Evolutionary conservation across 108 stramenopile species (phyloP).

Genomic region (Licmophora abbreviata): DNA sequence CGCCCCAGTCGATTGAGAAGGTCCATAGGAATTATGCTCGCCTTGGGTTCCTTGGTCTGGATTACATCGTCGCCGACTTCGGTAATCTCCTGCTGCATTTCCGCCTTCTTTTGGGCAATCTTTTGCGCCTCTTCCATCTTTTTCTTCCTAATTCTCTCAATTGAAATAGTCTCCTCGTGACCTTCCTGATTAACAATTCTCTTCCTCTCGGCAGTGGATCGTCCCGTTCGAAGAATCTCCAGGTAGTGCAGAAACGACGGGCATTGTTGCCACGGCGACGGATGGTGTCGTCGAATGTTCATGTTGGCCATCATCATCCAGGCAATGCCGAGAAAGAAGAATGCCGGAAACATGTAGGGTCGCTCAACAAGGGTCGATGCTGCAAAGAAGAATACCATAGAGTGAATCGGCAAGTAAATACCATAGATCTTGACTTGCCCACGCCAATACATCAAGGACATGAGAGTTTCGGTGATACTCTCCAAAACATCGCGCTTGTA

Average conservation of each 20-base stretch:
- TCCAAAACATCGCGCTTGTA: constrained; percentile 30
- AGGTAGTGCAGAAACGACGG: constrained; percentile 50
- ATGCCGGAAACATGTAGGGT: constrained; percentile 41
- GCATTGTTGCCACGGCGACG: constrained; percentile 65
- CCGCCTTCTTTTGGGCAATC: constrained; percentile 28
- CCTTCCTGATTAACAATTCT: constrained; percentile 20
- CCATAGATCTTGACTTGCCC: constrained; percentile 53
- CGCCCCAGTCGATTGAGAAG: constrained; percentile 17
- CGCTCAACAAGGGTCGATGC: constrained; percentile 42
- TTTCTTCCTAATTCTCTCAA: constrained; percentile 31
- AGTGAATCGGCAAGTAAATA: constrained; percentile 55
- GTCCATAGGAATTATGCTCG: constrained; percentile 21
- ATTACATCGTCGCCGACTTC: constrained; percentile 42
- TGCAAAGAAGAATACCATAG: constrained; percentile 42
- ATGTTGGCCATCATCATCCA: constrained; percentile 69
- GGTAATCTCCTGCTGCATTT: constrained; percentile 34
- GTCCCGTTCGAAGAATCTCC: constrained; percentile 23
- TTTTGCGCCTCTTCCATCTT: constrained; percentile 31
- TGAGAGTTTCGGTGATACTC: constrained; percentile 17
- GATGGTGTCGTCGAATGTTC: constrained; percentile 40
- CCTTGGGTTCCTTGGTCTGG: constrained; percentile 10
- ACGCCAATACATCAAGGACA: constrained; percentile 65
- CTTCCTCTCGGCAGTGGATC: constrained; percentile 7
- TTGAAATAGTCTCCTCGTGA: constrained; percentile 26
- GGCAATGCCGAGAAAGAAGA: constrained; percentile 31